phyloP scores from a whole-genome alignment of 2,329 filamentous ascomycete genomes.

The Mollisia scopiformis region DNA sequence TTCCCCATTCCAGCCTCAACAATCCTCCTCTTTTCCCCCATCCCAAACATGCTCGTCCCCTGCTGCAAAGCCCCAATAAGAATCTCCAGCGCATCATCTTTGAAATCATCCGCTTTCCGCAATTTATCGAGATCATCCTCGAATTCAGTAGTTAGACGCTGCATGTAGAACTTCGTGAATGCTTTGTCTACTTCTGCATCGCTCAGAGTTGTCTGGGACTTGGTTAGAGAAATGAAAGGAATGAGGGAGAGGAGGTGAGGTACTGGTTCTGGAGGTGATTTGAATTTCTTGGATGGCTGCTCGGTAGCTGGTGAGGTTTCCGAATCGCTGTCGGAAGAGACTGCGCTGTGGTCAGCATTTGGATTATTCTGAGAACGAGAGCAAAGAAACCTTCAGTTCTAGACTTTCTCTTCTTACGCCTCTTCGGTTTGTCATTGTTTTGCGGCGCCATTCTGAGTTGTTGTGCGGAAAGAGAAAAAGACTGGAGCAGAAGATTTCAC shows the following conservation, averaged over 20 bases:
- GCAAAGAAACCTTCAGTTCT: slow-evolving; percentile 31
- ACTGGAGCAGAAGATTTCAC: neutral
- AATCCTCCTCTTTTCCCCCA: slow-evolving; percentile 49
- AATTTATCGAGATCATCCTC: slow-evolving; percentile 75
- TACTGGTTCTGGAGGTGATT: neutral
- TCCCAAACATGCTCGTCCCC: slow-evolving; percentile 63
- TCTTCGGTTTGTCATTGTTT: slow-evolving; percentile 21
- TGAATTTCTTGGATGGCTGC: neutral
- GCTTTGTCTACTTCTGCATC: slow-evolving; percentile 26
- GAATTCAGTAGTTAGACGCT: slow-evolving; percentile 70
- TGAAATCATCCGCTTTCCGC: slow-evolving; percentile 71
- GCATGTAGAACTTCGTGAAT: slow-evolving; percentile 71
- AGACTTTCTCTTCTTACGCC: slow-evolving; percentile 35
- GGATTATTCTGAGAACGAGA: neutral
- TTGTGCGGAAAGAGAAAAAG: neutral
- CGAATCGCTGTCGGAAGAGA: slow-evolving; percentile 15
- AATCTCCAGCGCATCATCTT: slow-evolving; percentile 63
- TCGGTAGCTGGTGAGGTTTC: neutral
- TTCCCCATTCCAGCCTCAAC: slow-evolving; percentile 19
- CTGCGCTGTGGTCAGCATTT: slow-evolving; percentile 5
- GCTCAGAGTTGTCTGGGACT: neutral
- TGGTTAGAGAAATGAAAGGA: neutral
- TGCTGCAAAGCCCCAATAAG: slow-evolving; percentile 71
- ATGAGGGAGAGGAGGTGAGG: neutral
- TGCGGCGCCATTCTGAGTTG: slow-evolving; percentile 20